A percentile compares a stretch with the other conserved stretches of the same genome.
Conservation (phyloP, 306 rosid species). For the Pachyrhizus erosus region DNA sequence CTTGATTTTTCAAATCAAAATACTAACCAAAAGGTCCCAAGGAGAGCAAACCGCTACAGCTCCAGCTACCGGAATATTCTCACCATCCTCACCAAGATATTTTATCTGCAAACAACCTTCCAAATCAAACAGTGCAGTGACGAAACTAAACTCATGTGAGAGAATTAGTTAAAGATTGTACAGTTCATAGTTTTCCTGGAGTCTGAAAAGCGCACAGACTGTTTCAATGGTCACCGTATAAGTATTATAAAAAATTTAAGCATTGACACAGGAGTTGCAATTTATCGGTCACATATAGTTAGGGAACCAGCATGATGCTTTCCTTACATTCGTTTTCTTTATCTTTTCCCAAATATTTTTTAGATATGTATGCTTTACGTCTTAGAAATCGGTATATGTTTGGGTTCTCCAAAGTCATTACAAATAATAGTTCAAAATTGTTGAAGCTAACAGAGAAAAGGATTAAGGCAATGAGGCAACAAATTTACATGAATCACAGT, state of each 20-base stretch:
- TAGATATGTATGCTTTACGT: not conserved
- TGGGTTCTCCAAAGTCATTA: constrained; percentile 11
- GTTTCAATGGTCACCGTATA: constrained; percentile 14
- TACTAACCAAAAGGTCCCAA: constrained; percentile 97
- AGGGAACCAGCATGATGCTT: constrained; percentile 19
- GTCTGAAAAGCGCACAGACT: constrained; percentile 32
- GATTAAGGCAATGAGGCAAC: not conserved
- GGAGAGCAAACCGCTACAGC: constrained; percentile 94
- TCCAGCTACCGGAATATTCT: constrained; percentile 77
- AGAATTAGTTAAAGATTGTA: constrained; percentile 4
- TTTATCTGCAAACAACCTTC: constrained; percentile 67
- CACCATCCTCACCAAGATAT: constrained; percentile 96
- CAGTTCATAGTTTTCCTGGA: not conserved
- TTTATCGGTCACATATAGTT: constrained; percentile 3
- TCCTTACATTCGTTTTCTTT: not conserved
- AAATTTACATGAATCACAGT: not conserved
- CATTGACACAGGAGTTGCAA: constrained; percentile 30
- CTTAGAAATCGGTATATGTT: not conserved
- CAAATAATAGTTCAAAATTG: not conserved
- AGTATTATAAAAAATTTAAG: not conserved
- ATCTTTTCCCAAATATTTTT: not conserved
- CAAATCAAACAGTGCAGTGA: constrained; percentile 39
- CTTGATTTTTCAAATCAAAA: constrained; percentile 36
- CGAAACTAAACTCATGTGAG: constrained; percentile 3
- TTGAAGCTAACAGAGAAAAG: constrained; percentile 10